Evolutionary conservation across 306 rosid species (phyloP).

Genomic region (Prunus kanzakura): DNA sequence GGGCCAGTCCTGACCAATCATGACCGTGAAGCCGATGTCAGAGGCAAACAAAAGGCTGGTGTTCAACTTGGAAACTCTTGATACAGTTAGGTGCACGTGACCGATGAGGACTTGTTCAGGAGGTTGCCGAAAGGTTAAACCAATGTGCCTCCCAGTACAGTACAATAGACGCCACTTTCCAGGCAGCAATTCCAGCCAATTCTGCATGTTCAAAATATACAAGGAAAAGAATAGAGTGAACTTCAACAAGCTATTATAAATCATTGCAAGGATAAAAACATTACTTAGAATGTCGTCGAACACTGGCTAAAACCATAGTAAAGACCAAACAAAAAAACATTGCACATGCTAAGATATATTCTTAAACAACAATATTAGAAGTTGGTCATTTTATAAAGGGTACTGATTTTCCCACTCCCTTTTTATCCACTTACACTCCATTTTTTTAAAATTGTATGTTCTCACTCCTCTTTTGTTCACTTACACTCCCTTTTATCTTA

Average conservation of each 20-base stretch:
- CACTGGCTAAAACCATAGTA: too few relatives aligned
- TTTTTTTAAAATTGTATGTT: too few relatives aligned
- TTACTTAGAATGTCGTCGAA: not conserved
- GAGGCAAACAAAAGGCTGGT: conserved; percentile 54
- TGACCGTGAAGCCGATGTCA: conserved; percentile 67
- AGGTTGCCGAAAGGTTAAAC: conserved; percentile 84
- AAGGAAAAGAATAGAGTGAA: not conserved
- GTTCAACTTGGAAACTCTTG: conserved; percentile 49
- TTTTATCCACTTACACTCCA: too few relatives aligned
- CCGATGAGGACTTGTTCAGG: conserved; percentile 72
- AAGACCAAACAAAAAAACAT: too few relatives aligned
- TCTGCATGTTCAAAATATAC: conserved; percentile 35
- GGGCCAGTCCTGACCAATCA: conserved; percentile 84
- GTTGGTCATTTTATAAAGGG: too few relatives aligned
- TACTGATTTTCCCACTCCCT: too few relatives aligned
- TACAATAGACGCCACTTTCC: conserved; percentile 96
- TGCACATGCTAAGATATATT: too few relatives aligned
- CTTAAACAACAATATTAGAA: too few relatives aligned
- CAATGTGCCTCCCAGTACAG: conserved; percentile 92
- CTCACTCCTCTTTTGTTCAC: too few relatives aligned
- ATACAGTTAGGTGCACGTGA: conserved; percentile 63
- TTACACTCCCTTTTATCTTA: too few relatives aligned
- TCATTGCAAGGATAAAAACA: not conserved
- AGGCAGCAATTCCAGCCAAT: conserved; percentile 82
- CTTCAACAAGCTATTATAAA: not conserved